Percentiles rank a stretch among this genome's conserved stretches.
These are phyloP conservation scores for Alternaria triticina DNA, from an alignment of 2,329 filamentous ascomycete species.

Conservation along the genomic window DNA sequence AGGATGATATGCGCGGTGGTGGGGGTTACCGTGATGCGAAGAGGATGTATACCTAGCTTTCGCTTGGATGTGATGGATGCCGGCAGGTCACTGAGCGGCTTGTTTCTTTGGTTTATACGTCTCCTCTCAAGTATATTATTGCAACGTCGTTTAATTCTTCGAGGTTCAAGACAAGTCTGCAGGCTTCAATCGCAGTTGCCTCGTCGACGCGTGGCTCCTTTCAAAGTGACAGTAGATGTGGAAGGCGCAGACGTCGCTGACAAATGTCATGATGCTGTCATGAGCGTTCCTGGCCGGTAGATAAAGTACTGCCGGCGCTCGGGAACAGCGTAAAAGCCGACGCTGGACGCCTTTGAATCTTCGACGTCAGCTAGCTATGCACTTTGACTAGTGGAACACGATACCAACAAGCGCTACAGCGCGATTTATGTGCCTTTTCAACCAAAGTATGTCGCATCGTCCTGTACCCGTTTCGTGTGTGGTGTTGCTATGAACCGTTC, in stretches of 20 bases:
- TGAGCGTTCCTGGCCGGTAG: neutral
- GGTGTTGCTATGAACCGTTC: too few species aligned
- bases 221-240: neutral
- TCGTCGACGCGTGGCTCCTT: neutral
- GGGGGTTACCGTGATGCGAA: constrained; percentile 82
- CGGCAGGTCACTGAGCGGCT: neutral
- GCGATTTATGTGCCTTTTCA: neutral
- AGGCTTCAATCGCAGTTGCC: neutral
- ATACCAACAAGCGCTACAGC: neutral
- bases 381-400: neutral
- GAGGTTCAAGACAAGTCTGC: neutral
- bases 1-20: constrained; percentile 81
- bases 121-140: neutral
- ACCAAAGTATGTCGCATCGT: neutral
- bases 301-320: neutral
- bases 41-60: constrained; percentile 71
- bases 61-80: neutral
- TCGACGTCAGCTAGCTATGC: neutral
- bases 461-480: too few species aligned
- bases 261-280: neutral
- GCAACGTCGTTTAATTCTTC: neutral
- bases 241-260: neutral
- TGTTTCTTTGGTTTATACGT: neutral
- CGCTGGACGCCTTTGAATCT: neutral
- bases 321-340: neutral